Evolutionary conservation across 1,139 yeast species (phyloP), one percentile per base, ranked within the genome.

Genomic region (Diutina catenulata): DNA sequence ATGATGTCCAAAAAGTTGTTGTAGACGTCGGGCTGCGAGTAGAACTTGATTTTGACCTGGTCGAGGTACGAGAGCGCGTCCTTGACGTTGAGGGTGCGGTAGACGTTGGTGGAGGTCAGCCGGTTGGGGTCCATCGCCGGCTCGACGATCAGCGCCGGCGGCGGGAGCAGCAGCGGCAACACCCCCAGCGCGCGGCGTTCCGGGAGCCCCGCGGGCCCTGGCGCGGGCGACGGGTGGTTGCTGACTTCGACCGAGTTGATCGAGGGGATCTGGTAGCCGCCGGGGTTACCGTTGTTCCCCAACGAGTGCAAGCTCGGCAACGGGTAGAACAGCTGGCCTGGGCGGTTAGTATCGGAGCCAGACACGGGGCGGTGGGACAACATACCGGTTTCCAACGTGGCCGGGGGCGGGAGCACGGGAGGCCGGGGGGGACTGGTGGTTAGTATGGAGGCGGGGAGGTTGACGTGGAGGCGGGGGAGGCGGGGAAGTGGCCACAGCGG

Each of bases 61-160:
- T 93, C 98, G 49, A 91, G 70, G 55, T 93, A 91, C 9, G 95
- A 80, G 47, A 91, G 68, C 3, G 99, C 99, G 58, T 91, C 99
- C 53, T 86, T 87, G 39, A 93, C 97, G 51, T 91, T 93, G 49
- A 91, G 66, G 2, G 96, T 95, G 47, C 96, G 73, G 59, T 86
- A 87, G 27, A 63, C 53, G 65, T 72, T 50, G 56, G 67, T 60
- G 5, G 69, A 56, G 21, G 68, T 50, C n/a, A 68, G 59, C 39
- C 72, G 52, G 47, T 64, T 67, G 10, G 40, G 19, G 13, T 42
- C 43, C 7, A 19, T 26, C 19, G 23, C 35, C 3, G 20, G 25
- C 10, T 16, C 23, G 15, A 19, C 33, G 18, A 27, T 18, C 8
- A 18, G 6, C 6, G 16, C 9, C 5, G 5, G 6, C 6, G 25